Evolutionary conservation across 2,329 filamentous ascomycete genomes (phyloP), one percentile per base, ranked within the genome.

Genomic region (Cordyceps cicadae): DNA sequence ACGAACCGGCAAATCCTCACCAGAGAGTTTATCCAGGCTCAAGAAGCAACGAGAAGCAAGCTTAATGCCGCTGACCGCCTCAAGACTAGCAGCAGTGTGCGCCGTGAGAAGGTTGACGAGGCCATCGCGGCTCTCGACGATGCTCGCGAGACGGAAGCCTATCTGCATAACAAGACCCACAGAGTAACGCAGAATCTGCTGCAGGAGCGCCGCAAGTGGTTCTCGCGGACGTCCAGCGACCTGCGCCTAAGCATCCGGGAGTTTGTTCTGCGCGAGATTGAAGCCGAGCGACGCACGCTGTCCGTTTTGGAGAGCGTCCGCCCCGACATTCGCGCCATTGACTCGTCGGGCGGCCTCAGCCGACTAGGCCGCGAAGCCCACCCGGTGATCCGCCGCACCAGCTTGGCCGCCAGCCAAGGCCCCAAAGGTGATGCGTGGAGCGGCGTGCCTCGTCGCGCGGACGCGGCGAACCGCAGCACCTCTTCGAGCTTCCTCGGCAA

Each of bases 381-480:
- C 71, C 93, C 94, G 2, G 77, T 86, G 5, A 73, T 78, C 62
- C 85, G 94, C 59, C 86, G 93, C 63, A 76, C 87, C 29, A 93
- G 86, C 73, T 76, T 97, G 66, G 89, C 90, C 17, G 89, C 90
- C 52, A 94, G 89, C 68, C 94, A 99, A 75, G 94, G 94, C 0
- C 93, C 94, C 54, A 96, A 96, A 77, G 94, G 94, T n/a, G 94
- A 99, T 73, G 88, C 94, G 17, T 99, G 94, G 94, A 96, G 91
- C 68, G 94, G 94, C 62, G 92, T 97, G 32, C 90, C 92, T 41
- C 84, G 94, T 63, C 84, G 90, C 60, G 86, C 87, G 34, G 90
- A 96, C 67, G 87, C 86, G n/a, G 75, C 91, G 60, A 88, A 83
- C 69, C 83, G 92, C 67, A 92, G 87, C 70, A 81, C 92, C 65